phyloP scores from a whole-genome alignment of 495 filamentous ascomycete genomes.

The Neurospora sp. region DNA sequence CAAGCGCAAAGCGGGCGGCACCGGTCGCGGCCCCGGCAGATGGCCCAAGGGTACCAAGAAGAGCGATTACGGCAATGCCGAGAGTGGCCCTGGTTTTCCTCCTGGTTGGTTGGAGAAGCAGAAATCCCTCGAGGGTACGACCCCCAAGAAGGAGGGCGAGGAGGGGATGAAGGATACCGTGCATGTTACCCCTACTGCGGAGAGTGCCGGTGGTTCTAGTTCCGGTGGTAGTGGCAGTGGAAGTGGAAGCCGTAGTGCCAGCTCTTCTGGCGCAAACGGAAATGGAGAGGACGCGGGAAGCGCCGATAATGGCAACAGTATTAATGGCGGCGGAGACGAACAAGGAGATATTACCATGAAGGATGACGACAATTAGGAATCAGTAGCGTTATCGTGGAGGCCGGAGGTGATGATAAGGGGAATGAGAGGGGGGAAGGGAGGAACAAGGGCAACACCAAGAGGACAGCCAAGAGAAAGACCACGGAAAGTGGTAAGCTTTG shows the following conservation, averaged over 20 bases:
- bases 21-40: slow-evolving; percentile 38
- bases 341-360: neutral
- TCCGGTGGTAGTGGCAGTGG: neutral
- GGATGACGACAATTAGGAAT: neutral
- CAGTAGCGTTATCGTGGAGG: neutral
- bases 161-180: neutral
- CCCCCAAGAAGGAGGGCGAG: slow-evolving; percentile 10
- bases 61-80: slow-evolving; percentile 46
- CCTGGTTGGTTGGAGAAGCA: slow-evolving; percentile 34
- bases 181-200: neutral
- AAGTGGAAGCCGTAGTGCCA: neutral
- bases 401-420: neutral
- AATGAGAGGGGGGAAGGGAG: neutral
- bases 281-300: neutral
- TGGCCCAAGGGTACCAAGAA: slow-evolving; percentile 50
- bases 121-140: slow-evolving; percentile 9
- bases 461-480: neutral
- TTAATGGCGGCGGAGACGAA: neutral
- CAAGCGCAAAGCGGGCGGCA: slow-evolving; percentile 41
- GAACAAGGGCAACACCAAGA: neutral
- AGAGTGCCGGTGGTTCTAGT: neutral
- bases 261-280: neutral
- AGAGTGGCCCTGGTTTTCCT: slow-evolving; percentile 44
- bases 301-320: neutral
- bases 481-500: neutral